Conservation (phyloP, 1,139 yeast genomes). For the Kodamaea arcana region DNA sequence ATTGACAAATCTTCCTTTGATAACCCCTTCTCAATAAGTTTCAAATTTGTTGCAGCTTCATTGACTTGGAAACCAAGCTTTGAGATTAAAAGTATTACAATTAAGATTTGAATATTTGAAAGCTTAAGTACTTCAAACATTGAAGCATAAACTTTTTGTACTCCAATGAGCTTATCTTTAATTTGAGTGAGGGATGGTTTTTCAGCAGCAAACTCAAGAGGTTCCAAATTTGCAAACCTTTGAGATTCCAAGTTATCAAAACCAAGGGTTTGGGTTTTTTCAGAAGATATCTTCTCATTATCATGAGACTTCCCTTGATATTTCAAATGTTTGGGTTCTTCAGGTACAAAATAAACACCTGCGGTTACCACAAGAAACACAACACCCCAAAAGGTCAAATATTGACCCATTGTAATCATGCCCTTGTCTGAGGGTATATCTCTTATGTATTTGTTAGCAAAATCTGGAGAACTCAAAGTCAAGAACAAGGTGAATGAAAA, state of each 20-base stretch:
- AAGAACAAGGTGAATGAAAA: constrained; percentile 85
- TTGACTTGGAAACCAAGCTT: constrained; percentile 94
- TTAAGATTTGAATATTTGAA: constrained; percentile 72
- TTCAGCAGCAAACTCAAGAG: constrained; percentile 17
- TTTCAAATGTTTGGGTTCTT: constrained; percentile 55
- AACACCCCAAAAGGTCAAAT: constrained; percentile 75
- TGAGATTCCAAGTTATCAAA: too few relatives aligned
- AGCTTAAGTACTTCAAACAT: constrained; percentile 76
- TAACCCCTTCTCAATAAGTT: constrained; percentile 87
- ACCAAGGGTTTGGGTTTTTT: constrained; percentile 13
- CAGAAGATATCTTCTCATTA: constrained; percentile 28
- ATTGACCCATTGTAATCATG: constrained; percentile 66
- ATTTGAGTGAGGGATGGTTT: not conserved
- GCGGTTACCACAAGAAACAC: constrained; percentile 66
- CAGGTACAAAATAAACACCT: constrained; percentile 57
- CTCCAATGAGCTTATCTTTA: constrained; percentile 6
- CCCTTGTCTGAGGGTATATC: constrained; percentile 59
- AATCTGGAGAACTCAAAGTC: constrained; percentile 88
- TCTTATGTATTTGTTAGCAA: constrained; percentile 81
- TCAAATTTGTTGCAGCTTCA: constrained; percentile 92
- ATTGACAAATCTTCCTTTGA: constrained; percentile 91
- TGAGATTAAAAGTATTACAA: constrained; percentile 70
- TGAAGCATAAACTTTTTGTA: constrained; percentile 58
- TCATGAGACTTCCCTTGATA: constrained; percentile 24
- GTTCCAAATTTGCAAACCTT: too few relatives aligned